Base-by-base conservation (phyloP, 2,329 filamentous ascomycete genomes). In the Talaromyces sp. region DNA sequence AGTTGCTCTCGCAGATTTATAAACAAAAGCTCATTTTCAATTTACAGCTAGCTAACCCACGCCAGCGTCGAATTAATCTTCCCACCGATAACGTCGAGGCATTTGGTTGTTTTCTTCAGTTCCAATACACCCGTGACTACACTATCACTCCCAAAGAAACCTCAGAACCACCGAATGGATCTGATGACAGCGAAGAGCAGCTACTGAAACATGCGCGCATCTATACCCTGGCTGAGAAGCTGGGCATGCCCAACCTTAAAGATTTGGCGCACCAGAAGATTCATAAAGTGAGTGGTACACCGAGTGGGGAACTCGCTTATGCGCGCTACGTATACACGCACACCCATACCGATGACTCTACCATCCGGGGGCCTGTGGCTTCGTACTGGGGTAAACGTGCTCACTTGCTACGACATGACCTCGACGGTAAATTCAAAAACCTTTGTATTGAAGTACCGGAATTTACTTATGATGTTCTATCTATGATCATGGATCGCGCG, bases 401-500 rank as follows among this genome's bases (percentile, higher is more conserved):
- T 54, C 91, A 94, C 75, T 86, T 90, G 11, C 78, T 96, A 58
- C 87, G 92, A 16, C 82, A 92, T 73, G 90, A 96, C 74, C 90
- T 91, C 33, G 90, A 95, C 73, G 82, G 84, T 6, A 90, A 95
- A 75, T 96, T 96, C 82, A 86, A 87, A 70, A 73, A 82, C 41
- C 84, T 96, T 74, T 96, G 92, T 76, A 77, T 96, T 70, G 89
- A 96, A 75, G 91, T 87, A 70, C 92, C 92, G 16, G 88, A 95
- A 69, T 97, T 97, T 70, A 89, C 89, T 67, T 97, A 92, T 77
- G 92, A 97, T 72, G 89, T 97, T 51, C 83, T 97, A 55, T 91
- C 85, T 20, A 65, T 77, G 27, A 70, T 78, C 20, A 62, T 79
- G 32, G 76, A 79, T 56, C 69, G 73, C 35, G 75, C 73, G 54